phyloP scores from a whole-genome alignment of 2,329 filamentous ascomycete species.

The Xylaria polymorpha region DNA sequence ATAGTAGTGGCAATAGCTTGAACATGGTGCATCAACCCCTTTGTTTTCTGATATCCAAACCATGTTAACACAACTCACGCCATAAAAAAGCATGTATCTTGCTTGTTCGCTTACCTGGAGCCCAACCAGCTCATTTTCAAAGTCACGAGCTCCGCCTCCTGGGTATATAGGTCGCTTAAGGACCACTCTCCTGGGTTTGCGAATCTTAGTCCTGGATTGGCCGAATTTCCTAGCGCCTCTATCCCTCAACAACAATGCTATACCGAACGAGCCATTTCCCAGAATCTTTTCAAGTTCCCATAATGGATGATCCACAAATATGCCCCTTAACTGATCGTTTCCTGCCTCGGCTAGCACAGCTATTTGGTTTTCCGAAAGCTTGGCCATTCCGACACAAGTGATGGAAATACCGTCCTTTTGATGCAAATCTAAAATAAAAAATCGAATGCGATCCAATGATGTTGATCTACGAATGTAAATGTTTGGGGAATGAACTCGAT shows the following conservation, averaged over 20 bases:
- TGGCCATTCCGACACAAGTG: background rate
- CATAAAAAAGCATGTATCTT: background rate
- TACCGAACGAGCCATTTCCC: conserved; percentile 26
- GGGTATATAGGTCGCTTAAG: conserved; percentile 21
- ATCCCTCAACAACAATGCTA: conserved; percentile 23
- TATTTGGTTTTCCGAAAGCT: background rate
- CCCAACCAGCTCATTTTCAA: background rate
- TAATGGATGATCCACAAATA: background rate
- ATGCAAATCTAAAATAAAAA: background rate
- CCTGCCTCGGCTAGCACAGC: background rate
- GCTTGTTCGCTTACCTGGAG: background rate
- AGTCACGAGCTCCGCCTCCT: background rate
- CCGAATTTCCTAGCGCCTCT: background rate
- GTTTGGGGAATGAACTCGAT: background rate
- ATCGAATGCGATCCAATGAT: too few relatives aligned
- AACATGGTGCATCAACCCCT: conserved; percentile 11
- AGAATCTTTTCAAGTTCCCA: conserved; percentile 29
- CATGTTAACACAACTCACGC: background rate
- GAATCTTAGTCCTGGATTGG: background rate
- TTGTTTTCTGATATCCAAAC: background rate
- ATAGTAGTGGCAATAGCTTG: background rate
- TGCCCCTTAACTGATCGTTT: background rate
- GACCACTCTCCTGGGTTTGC: conserved; percentile 10
- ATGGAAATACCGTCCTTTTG: background rate
- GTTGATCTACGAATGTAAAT: background rate